Evolutionary conservation across 768 basidiomycete genomes (phyloP), one percentile per base, ranked within the genome.

Genomic region (Xanthoconium purpureum): DNA sequence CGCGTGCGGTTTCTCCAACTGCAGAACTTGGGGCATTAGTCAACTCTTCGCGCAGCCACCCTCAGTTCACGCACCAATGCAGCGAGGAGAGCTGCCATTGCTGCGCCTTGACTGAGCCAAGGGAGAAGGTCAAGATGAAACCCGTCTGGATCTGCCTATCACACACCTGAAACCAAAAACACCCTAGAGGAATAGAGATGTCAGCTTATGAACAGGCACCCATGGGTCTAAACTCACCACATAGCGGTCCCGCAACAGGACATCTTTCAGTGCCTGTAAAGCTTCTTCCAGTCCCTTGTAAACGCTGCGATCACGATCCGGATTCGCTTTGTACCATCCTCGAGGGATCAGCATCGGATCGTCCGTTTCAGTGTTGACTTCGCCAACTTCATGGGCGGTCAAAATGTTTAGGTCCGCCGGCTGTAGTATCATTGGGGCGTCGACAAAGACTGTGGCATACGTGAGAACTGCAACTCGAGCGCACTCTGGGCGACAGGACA

Each of bases 81-180:
- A 30, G 86, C 72, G 24, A 91, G 74, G 36, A 91, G 64, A 10
- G 82, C 86, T 33, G 88, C 91, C 72, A 91, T 78, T 5, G 82
- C 83, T 15, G 88, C 91, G 15, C 91, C 91, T 73, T 94, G 91
- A 58, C 88, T 89, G 44, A 47, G 58, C 48, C 33, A 32, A 54
- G 30, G 37, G 32, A 57, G 37, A 44, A 40, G 38, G 54, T 64
- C 35, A 50, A 32, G 15, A 43, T 24, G 37, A 58, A 15, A 52
- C 32, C 10, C 39, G 1, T 9, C 13, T 35, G 11, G 0, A 36
- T 15, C 28, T 12, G 18, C 37, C 12, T 35, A 47, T 13, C 56
- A 55, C 71, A 30, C 30, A 85, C 87, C 89, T 91, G 67, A 91
- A 91, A 7, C 90, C 90, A 64, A 92, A 79, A 9, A 91, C 81